Evolutionary conservation across 129 eudicot genomes (phyloP).

Genomic region (Flaveria sonorensis): DNA sequence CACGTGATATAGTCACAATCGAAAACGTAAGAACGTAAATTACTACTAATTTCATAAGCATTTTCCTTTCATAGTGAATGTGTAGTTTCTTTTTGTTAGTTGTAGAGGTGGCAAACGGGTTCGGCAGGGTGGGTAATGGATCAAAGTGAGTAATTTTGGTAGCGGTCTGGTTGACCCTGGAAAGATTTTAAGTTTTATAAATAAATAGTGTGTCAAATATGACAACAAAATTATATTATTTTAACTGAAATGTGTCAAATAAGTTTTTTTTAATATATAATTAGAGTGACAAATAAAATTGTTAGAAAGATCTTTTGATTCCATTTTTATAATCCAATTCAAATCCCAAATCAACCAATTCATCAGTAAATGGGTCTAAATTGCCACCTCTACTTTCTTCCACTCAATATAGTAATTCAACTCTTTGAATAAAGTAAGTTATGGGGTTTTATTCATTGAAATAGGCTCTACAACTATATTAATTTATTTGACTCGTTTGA

Average conservation of each 20-base stretch:
- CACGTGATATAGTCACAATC: constrained; percentile 73
- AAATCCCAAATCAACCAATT: not conserved
- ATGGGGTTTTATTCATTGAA: not conserved
- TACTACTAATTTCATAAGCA: not conserved
- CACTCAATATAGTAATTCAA: not conserved
- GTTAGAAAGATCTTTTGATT: not conserved
- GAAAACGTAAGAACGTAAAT: constrained; percentile 55
- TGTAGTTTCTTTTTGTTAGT: not conserved
- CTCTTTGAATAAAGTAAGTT: not conserved
- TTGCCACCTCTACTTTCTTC: not conserved
- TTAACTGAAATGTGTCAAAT: not conserved
- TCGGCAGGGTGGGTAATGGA: not conserved
- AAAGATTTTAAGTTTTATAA: not conserved
- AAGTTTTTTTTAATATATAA: not conserved
- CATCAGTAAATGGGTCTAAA: not conserved
- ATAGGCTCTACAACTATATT: not conserved
- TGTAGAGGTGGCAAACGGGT: not conserved
- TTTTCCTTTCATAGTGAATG: not conserved
- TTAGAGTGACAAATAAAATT: too few species aligned
- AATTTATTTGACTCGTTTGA: not conserved
- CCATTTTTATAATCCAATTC: not conserved
- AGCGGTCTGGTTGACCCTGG: not conserved
- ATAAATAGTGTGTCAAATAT: not conserved
- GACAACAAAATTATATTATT: not conserved
- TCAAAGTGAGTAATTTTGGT: constrained; percentile 6